Evolutionary conservation across 345 rosid species (phyloP).

Genomic region (Citrus australasica): DNA sequence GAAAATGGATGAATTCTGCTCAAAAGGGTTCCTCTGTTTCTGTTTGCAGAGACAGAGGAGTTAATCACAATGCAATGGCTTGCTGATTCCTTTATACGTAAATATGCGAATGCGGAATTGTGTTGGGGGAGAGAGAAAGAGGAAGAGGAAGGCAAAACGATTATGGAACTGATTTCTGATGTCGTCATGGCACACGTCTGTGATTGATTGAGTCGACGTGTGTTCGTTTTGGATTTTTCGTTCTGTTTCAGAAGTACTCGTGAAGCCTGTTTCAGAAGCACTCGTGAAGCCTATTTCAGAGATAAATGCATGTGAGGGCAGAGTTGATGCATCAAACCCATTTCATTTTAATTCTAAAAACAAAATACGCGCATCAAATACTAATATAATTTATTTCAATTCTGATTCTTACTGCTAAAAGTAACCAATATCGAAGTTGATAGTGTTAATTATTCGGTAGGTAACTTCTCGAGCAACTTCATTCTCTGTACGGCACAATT

Average conservation of each 20-base stretch:
- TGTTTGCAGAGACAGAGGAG: not conserved
- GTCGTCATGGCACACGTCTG: constrained; percentile 2
- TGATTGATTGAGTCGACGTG: not conserved
- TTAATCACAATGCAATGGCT: not conserved
- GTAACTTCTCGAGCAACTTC: too few relatives aligned
- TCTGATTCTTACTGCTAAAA: too few relatives aligned
- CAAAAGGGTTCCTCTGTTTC: not conserved
- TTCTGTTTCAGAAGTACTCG: not conserved
- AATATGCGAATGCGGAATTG: not conserved
- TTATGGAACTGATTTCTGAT: not conserved
- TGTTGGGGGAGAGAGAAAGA: not conserved
- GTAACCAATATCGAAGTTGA: too few relatives aligned
- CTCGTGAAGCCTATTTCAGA: too few relatives aligned
- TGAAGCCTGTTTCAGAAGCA: too few relatives aligned
- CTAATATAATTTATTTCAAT: too few relatives aligned
- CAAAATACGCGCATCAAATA: too few relatives aligned
- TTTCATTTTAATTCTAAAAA: too few relatives aligned
- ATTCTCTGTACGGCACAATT: too few relatives aligned
- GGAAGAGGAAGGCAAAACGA: not conserved
- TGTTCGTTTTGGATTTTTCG: not conserved
- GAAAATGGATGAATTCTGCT: not conserved
- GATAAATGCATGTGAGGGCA: too few relatives aligned
- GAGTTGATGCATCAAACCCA: too few relatives aligned
- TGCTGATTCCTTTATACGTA: not conserved
- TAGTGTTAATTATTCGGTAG: too few relatives aligned